Evolutionary conservation across 768 basidiomycete genomes (phyloP).

Genomic region (Podaxis mareebaensis): DNA sequence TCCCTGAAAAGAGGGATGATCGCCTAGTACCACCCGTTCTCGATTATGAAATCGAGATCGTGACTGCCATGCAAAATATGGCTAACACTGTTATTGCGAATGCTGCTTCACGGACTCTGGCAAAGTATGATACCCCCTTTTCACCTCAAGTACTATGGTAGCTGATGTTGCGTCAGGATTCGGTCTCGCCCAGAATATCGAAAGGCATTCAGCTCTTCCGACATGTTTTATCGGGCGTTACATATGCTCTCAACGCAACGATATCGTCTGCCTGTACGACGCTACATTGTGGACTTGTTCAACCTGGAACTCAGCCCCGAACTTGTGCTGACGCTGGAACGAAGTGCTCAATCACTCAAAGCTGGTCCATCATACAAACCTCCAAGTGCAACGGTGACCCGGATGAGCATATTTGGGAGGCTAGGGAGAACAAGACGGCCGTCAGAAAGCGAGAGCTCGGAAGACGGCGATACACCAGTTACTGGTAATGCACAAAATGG

Average conservation of each 20-base stretch:
- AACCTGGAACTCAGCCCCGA: constrained; percentile 73
- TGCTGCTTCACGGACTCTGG: constrained; percentile 86
- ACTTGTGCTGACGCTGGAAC: constrained; percentile 53
- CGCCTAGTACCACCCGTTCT: constrained; percentile 66
- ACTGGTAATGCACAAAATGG: constrained; percentile 43
- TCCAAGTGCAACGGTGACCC: constrained; percentile 41
- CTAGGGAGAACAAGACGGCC: constrained; percentile 48
- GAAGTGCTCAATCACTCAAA: constrained; percentile 51
- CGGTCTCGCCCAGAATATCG: constrained; percentile 78
- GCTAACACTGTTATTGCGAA: constrained; percentile 96
- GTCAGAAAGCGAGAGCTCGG: constrained; percentile 60
- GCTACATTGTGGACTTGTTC: constrained; percentile 93
- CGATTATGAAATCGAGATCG: constrained; percentile 77
- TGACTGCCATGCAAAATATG: constrained; percentile 90
- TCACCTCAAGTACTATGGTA: not conserved
- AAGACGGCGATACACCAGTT: constrained; percentile 52
- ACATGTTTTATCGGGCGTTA: constrained; percentile 81
- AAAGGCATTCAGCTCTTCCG: constrained; percentile 71
- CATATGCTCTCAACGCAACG: constrained; percentile 87
- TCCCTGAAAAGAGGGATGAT: constrained; percentile 37
- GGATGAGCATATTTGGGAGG: constrained; percentile 64
- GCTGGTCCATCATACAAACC: constrained; percentile 38
- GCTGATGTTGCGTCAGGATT: constrained; percentile 48
- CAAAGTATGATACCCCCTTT: constrained; percentile 53
- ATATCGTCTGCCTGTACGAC: constrained; percentile 88